Conservation (phyloP, 495 filamentous ascomycete species). For the Lasiosphaeria ovina region DNA sequence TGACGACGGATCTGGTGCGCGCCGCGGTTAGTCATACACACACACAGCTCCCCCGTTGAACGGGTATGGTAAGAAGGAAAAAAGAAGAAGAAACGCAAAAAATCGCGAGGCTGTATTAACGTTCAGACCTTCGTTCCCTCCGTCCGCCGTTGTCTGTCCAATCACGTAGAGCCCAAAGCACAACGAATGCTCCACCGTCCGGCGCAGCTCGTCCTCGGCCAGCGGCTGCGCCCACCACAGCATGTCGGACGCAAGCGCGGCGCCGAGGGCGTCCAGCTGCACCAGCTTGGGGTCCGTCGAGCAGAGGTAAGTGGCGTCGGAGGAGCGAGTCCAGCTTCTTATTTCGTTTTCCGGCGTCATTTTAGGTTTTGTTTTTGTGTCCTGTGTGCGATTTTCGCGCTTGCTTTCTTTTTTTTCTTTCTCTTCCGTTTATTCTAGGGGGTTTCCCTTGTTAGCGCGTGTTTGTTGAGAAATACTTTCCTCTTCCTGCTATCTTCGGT, state of each 20-base stretch:
- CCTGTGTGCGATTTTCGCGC: too few species aligned
- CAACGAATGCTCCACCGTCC: constrained; percentile 51
- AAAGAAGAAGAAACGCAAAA: not conserved
- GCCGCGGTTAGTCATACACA: not conserved
- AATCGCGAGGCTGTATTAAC: not conserved
- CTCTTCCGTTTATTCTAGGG: too few species aligned
- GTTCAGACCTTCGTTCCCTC: not conserved
- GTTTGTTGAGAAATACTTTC: too few species aligned
- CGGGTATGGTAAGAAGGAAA: not conserved
- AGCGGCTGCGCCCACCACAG: constrained; percentile 55
- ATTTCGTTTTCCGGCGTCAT: constrained; percentile 1
- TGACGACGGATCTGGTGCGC: not conserved
- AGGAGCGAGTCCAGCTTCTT: constrained; percentile 14
- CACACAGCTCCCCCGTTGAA: not conserved
- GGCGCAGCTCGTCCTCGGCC: constrained; percentile 37
- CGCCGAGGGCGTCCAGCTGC: constrained; percentile 48
- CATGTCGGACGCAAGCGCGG: constrained; percentile 48
- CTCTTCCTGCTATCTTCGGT: too few species aligned
- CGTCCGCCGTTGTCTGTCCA: constrained; percentile 8
- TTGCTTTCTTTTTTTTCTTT: too few species aligned
- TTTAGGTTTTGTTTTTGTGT: constrained; percentile 8
- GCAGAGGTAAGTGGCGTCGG: constrained; percentile 37
- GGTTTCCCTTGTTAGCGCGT: too few species aligned
- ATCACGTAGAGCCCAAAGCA: constrained; percentile 54
- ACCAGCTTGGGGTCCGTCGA: constrained; percentile 52